Percentiles rank a stretch among this genome's conserved stretches.
Evolutionary conservation across 495 filamentous ascomycete genomes (phyloP).

Genomic region (Aeminium ludgeri): DNA sequence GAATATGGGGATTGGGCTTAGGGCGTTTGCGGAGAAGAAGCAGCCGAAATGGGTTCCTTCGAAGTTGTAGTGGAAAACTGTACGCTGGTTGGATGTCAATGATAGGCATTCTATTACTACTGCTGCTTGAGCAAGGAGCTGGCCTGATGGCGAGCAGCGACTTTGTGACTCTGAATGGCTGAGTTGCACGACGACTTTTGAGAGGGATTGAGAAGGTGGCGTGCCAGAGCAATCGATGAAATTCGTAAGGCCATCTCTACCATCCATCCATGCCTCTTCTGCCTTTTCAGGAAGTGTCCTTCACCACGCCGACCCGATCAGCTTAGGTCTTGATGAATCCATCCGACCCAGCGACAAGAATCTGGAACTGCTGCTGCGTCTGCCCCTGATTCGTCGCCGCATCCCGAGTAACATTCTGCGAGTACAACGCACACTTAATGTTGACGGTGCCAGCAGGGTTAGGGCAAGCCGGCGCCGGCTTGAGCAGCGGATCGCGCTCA

Average conservation of each 20-base stretch:
- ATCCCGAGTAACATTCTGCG: constrained; percentile 4
- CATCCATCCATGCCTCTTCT: too few species aligned
- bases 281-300: too few species aligned
- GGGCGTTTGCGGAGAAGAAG: constrained; percentile 68
- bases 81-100: too few species aligned
- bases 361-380: constrained; percentile 13
- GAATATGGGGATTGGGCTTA: constrained; percentile 64
- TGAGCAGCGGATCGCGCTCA: constrained; percentile 31
- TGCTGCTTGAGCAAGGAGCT: too few species aligned
- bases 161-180: too few species aligned
- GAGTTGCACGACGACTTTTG: too few species aligned
- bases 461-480: constrained; percentile 20
- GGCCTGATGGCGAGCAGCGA: too few species aligned
- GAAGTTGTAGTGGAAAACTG: constrained; percentile 38
- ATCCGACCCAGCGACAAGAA: constrained; percentile 16
- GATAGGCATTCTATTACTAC: too few species aligned
- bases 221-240: too few species aligned
- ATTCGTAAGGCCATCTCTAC: too few species aligned
- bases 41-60: constrained; percentile 53
- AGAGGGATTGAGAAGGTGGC: too few species aligned
- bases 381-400: constrained; percentile 14
- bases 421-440: constrained; percentile 38
- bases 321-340: constrained; percentile 6
- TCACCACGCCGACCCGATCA: too few species aligned
- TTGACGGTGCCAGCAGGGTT: constrained; percentile 33